Evolutionary conservation across 129 eudicot species (phyloP).

Genomic region (Lactuca sativa): DNA sequence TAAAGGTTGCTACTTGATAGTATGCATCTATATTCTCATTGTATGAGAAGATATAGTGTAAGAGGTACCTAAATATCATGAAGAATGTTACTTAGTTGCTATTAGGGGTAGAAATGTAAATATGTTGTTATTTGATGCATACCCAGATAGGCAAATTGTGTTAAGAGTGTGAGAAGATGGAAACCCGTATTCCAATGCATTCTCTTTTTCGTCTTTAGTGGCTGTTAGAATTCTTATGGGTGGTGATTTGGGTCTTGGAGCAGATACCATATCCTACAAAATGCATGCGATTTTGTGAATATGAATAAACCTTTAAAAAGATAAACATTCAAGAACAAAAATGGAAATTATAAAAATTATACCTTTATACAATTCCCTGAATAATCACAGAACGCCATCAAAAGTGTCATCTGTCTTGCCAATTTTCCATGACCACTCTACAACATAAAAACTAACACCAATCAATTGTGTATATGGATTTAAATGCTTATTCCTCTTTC

Average conservation of each 20-base stretch:
- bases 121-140: not conserved
- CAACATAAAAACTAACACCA: constrained; percentile 30
- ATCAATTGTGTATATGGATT: constrained; percentile 1
- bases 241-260: constrained; percentile 90
- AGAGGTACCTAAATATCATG: constrained; percentile 52
- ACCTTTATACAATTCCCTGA: constrained; percentile 90
- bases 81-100: not conserved
- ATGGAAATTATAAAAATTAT: not conserved
- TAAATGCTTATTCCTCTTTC: constrained; percentile 15
- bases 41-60: constrained; percentile 62
- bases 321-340: not conserved
- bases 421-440: constrained; percentile 97
- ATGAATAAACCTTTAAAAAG: not conserved
- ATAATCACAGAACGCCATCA: constrained; percentile 96
- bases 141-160: constrained; percentile 95
- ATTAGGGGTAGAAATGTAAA: not conserved
- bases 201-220: constrained; percentile 89
- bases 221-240: constrained; percentile 82
- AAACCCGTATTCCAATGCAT: constrained; percentile 93
- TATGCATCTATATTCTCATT: constrained; percentile 33
- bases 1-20: constrained; percentile 36
- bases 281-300: constrained; percentile 10
- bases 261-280: constrained; percentile 85
- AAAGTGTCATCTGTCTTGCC: constrained; percentile 92
- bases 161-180: constrained; percentile 98